phyloP scores from a whole-genome alignment of 805 yeast genomes.

The Starmera caribaea region DNA sequence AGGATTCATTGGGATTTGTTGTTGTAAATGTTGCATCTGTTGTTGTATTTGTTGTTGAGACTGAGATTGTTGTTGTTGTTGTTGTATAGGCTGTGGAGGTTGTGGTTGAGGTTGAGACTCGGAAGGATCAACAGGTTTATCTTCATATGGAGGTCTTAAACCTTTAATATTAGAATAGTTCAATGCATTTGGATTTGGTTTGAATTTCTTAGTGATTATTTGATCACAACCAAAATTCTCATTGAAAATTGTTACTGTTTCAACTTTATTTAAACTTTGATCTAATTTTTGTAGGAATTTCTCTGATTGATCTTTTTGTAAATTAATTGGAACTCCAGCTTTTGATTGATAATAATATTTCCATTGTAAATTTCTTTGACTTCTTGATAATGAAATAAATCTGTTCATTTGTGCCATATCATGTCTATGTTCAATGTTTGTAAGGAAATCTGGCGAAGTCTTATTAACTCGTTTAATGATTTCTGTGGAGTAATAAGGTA shows the following conservation, averaged over 20 bases:
- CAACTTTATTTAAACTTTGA: conserved; percentile 21
- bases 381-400: conserved; percentile 31
- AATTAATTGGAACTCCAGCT: conserved; percentile 28
- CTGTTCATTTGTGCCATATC: conserved; percentile 37
- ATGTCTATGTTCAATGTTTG: conserved; percentile 39
- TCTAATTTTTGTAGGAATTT: conserved; percentile 20
- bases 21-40: not conserved
- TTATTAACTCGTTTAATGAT: conserved; percentile 19
- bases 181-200: conserved; percentile 38
- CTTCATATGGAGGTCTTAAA: conserved; percentile 33
- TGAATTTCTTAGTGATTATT: conserved; percentile 31
- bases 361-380: conserved; percentile 38
- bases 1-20: not conserved
- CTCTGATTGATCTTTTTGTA: conserved; percentile 16
- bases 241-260: conserved; percentile 23
- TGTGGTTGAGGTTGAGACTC: not conserved
- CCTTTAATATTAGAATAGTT: conserved; percentile 35
- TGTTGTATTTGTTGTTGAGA: not conserved
- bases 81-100: not conserved
- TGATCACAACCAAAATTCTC: conserved; percentile 32
- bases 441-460: conserved; percentile 27
- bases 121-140: conserved; percentile 5
- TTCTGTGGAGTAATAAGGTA: conserved; percentile 29
- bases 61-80: not conserved
- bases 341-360: conserved; percentile 34